Conservation (phyloP, 148 eudicot genomes). For the Dysphania ambrosioides region DNA sequence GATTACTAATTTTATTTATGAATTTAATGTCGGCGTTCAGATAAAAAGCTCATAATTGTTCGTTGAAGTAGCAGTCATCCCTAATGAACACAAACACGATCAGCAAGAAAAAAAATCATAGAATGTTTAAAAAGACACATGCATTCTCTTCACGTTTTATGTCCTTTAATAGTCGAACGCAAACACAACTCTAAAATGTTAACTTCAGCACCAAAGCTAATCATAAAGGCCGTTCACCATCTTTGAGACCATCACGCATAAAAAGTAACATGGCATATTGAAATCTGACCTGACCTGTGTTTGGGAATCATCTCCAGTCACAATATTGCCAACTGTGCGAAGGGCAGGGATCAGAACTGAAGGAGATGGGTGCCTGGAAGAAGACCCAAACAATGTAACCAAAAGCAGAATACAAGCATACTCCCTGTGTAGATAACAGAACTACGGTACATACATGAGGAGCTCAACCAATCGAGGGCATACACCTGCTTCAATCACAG, state of each 20-base stretch:
- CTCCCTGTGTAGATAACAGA: not conserved
- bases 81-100: not conserved
- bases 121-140: too few species aligned
- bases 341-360: conserved; percentile 78
- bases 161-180: too few species aligned
- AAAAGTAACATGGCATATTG: not conserved
- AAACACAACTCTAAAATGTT: too few species aligned
- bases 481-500: conserved; percentile 78
- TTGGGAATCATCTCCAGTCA: conserved; percentile 79
- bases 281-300: conserved; percentile 66
- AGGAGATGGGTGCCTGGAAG: conserved; percentile 41
- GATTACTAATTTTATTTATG: too few species aligned
- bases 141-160: too few species aligned
- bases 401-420: not conserved
- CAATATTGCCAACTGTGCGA: conserved; percentile 81
- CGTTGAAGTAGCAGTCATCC: too few species aligned
- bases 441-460: conserved; percentile 45
- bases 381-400: not conserved
- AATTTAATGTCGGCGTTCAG: too few species aligned
- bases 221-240: too few species aligned
- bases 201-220: too few species aligned
- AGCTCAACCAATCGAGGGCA: conserved; percentile 77
- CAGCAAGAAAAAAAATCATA: not conserved
- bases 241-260: not conserved
- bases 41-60: too few species aligned